Evolutionary conservation across 2,329 filamentous ascomycete genomes (phyloP), one percentile per base, ranked within the genome.

Genomic region (Aspergillus carbonarius): DNA sequence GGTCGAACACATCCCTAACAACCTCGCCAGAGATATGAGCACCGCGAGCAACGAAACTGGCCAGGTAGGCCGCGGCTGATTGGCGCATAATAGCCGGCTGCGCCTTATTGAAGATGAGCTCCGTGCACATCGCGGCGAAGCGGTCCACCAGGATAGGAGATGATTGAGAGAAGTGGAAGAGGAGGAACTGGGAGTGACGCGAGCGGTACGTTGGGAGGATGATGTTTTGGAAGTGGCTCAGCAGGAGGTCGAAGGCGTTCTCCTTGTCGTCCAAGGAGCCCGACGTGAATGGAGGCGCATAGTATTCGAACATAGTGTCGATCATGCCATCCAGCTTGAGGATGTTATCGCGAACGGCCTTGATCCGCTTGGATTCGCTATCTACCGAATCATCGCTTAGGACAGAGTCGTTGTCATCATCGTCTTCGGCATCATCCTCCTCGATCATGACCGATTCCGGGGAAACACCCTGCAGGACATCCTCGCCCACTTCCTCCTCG

Each of bases 141-240:
- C 88, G 85, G 69, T 95, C 91, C 58, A 91, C 88, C 49, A 96
- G 85, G 46, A 85, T 83, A 30, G 90, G 87, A 8, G 91, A 90
- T 58, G 85, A 85, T 74, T 99, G 93, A 15, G 91, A 90, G 72
- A 96, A 97, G 76, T 97, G 93, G 76, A 99, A 99, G 52, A 98
- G 83, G 49, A 99, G 85, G 68, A 98, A 99, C 70, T 99, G 95
- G 0, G 92, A 92, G 73, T 98, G 93, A 34, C 95, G 88, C 23
- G 92, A 96, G 66, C 92, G 91, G 72, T 95, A 92, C 13, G 92
- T 96, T 3, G 93, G 92, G 30, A 99, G 83, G 59, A 99, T 92
- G 69, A 92, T 91, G 71, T 86, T 90, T 60, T 88, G 85, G 70
- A 99, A 99, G 72, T 96, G 92, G 50, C 88, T 85, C 27, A 98